These are phyloP conservation scores for Mrakia blollopis DNA, from an alignment of 768 basidiomycete genomes.

Conservation along the genomic window DNA sequence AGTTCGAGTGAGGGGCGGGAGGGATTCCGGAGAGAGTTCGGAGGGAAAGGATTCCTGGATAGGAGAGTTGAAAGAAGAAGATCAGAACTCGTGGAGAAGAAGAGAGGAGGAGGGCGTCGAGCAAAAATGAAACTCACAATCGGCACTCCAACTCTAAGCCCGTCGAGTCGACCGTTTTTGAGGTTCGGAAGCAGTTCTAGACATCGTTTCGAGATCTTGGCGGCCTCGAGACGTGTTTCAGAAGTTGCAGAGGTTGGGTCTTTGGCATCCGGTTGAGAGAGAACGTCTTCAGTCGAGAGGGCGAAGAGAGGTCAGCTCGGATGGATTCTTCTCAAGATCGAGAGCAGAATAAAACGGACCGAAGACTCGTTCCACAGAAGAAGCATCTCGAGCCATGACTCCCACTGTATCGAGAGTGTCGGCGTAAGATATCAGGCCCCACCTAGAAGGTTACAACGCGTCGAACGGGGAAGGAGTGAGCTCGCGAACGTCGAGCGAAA, in stretches of 20 bases:
- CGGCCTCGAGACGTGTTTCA: slow-evolving; percentile 44
- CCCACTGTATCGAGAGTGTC: slow-evolving; percentile 95
- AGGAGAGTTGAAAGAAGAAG: neutral
- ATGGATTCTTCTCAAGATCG: neutral
- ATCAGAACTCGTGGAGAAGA: neutral
- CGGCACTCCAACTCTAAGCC: slow-evolving; percentile 70
- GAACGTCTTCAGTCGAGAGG: slow-evolving; percentile 41
- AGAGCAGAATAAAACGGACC: slow-evolving; percentile 47
- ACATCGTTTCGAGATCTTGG: slow-evolving; percentile 5
- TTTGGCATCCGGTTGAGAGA: slow-evolving; percentile 58
- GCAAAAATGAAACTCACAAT: slow-evolving; percentile 49
- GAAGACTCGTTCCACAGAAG: slow-evolving; percentile 55
- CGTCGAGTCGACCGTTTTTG: slow-evolving; percentile 44
- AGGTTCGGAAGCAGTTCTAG: slow-evolving; percentile 5
- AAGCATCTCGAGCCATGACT: slow-evolving; percentile 59
- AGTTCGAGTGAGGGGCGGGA: slow-evolving; percentile 50
- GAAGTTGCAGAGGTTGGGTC: slow-evolving; percentile 69
- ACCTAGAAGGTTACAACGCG: slow-evolving; percentile 50
- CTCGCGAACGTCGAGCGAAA: neutral
- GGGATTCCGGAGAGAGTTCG: slow-evolving; percentile 54
- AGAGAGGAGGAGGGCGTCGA: neutral
- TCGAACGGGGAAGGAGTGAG: neutral
- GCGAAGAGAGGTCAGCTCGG: neutral
- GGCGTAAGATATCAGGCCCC: slow-evolving; percentile 88
- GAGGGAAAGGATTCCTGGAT: slow-evolving; percentile 71